Conservation (phyloP, 2,329 filamentous ascomycete genomes). For the Eutypella sp. region DNA sequence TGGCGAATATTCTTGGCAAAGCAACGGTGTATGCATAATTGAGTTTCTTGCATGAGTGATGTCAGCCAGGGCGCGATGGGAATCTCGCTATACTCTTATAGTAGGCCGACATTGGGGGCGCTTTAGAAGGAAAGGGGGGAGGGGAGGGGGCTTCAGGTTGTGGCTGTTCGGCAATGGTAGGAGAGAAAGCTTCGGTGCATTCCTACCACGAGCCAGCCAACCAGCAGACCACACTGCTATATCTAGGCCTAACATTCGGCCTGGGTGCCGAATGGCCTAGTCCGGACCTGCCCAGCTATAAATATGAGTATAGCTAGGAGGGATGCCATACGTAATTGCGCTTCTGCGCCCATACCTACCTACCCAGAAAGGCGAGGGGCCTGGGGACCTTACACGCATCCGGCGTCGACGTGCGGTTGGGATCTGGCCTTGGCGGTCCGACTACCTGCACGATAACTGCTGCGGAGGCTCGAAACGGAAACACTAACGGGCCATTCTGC, state of each 20-base stretch:
- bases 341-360: background rate
- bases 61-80: background rate
- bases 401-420: background rate
- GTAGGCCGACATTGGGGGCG: too few relatives aligned
- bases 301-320: background rate
- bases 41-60: background rate
- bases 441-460: background rate
- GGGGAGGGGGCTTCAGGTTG: too few relatives aligned
- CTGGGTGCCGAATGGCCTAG: background rate
- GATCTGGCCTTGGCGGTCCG: background rate
- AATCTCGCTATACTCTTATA: too few relatives aligned
- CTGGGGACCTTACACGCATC: background rate
- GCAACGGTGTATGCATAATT: background rate
- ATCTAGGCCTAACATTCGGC: background rate
- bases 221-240: too few relatives aligned
- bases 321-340: background rate
- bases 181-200: background rate
- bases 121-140: too few relatives aligned
- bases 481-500: background rate
- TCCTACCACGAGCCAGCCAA: too few relatives aligned
- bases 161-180: background rate
- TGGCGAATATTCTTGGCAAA: background rate
- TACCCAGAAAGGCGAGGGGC: background rate
- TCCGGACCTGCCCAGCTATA: too few relatives aligned
- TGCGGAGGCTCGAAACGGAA: background rate